A percentile compares a stretch with the other conserved stretches of the same genome.
phyloP scores from a whole-genome alignment of 177 flowering plant genomes.

The Tripterygium wilfordii region DNA sequence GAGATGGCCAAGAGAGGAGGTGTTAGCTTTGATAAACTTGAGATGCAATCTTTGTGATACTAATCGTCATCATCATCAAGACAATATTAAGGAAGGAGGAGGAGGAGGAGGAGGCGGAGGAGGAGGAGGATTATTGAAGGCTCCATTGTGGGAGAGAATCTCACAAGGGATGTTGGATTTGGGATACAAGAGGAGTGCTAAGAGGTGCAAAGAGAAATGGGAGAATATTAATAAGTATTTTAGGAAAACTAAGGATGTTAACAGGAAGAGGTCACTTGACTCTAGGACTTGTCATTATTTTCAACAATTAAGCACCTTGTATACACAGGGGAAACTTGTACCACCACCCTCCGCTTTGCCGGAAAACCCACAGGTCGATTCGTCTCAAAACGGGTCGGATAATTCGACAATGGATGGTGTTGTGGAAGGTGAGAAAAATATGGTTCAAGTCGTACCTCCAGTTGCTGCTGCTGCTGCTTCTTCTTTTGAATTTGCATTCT shows the following conservation, averaged over 20 bases:
- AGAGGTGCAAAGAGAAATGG: slow-evolving; percentile 97
- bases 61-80: no score
- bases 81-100: no score
- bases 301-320: slow-evolving; percentile 63
- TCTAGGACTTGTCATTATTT: slow-evolving; percentile 93
- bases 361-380: slow-evolving; percentile 10
- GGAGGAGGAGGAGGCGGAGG: slow-evolving; percentile 9
- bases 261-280: slow-evolving; percentile 69
- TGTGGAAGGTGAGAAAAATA: slow-evolving; percentile 23
- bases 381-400: slow-evolving; percentile 2
- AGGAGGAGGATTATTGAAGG: slow-evolving; percentile 18
- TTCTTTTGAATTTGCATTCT: slow-evolving; percentile 27
- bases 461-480: no score
- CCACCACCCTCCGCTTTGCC: slow-evolving; percentile 9
- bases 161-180: slow-evolving; percentile 60
- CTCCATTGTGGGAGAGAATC: slow-evolving; percentile 83
- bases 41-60: slow-evolving; percentile 43
- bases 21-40: slow-evolving; percentile 62
- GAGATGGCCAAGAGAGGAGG: slow-evolving; percentile 94
- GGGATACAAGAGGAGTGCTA: slow-evolving; percentile 85
- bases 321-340: slow-evolving; percentile 45
- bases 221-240: slow-evolving; percentile 96
- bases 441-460: no score
- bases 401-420: slow-evolving; percentile 13
- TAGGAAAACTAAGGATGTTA: slow-evolving; percentile 71